These are phyloP conservation scores for Mucor sp. DNA, from an alignment of 371 early-diverging fungal genomes.

Conservation along the genomic window DNA sequence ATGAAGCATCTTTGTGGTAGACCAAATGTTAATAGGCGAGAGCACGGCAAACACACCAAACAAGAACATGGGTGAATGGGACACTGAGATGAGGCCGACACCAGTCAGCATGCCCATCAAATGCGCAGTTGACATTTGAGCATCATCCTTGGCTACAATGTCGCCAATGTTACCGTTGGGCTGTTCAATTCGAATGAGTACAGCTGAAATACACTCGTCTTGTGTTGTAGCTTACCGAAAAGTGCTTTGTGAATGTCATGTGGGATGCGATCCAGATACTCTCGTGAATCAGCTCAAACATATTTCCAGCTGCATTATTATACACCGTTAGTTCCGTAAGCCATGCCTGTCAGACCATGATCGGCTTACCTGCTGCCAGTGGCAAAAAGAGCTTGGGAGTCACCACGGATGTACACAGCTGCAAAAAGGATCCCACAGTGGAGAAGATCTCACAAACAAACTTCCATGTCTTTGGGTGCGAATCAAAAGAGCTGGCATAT, in stretches of 20 bases:
- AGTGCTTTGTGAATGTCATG: constrained; percentile 74
- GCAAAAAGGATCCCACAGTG: constrained; percentile 58
- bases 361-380: constrained; percentile 51
- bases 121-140: constrained; percentile 75
- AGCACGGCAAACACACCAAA: constrained; percentile 59
- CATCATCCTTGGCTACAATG: constrained; percentile 74
- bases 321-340: not conserved
- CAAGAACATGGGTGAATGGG: constrained; percentile 61
- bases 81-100: constrained; percentile 58
- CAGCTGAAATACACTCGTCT: not conserved
- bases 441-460: constrained; percentile 56
- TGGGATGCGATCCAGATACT: constrained; percentile 73
- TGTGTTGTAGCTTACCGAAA: constrained; percentile 52
- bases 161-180: constrained; percentile 68
- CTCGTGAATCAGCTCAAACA: constrained; percentile 64
- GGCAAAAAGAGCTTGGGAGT: constrained; percentile 58
- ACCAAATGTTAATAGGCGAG: constrained; percentile 60
- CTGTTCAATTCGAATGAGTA: constrained; percentile 14
- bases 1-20: constrained; percentile 56
- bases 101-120: constrained; percentile 68
- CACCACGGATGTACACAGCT: constrained; percentile 61
- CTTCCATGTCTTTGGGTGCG: constrained; percentile 78
- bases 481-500: constrained; percentile 71
- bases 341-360: not conserved
- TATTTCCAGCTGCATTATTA: constrained; percentile 47